Base-by-base conservation (phyloP, 2,329 filamentous ascomycete genomes). In the Phaeosphaeriaceae sp. region DNA sequence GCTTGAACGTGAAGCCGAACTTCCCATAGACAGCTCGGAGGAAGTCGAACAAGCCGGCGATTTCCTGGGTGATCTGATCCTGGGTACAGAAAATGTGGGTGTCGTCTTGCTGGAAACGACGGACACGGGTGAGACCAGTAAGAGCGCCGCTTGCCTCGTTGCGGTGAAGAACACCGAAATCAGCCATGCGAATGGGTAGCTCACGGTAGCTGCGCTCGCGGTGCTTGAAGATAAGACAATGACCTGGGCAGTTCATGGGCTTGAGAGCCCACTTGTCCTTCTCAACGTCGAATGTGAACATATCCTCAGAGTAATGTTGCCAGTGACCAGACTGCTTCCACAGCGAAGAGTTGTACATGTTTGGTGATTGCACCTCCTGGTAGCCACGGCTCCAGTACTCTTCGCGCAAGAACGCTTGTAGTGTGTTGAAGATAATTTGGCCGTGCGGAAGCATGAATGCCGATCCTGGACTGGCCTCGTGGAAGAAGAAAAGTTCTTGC, bases 181-280 rank as follows among this genome's bases (percentile, higher is more conserved):
- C 95, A 52, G 95, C 94, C 81, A 97, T 91, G 73, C 95, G 87
- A 81, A 96, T 90, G 26, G 95, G 95, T 58, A 99, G 83, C 70
- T 98, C 93, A 71, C 91, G 86, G 79, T 98, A 97, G 79, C 91
- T 95, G 71, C 92, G 87, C 73, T 92, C 91, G 54, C 91, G 87
- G 78, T 94, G 90, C 51, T 86, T 88, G 78, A 97, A 97, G 72
- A 97, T 90, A 66, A 95, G 82, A 79, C 92, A 96, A 80, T 98
- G 94, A 26, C 93, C 93, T 3, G 95, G 95, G 81, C 95, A 99
- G 82, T 98, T 98, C 95, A 98, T 98, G 26, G 94, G 94, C 82
- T 98, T 98, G 52, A 98, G 82, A 17, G 89, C 93, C 83, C 90
- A 93, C 66, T 89, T 84, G 64, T 91, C 90, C 83, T 97, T 97